A percentile compares a stretch with the other conserved stretches of the same genome.
Evolutionary conservation across 2,329 filamentous ascomycete genomes (phyloP).

Genomic region (Curvularia eragrostidis): DNA sequence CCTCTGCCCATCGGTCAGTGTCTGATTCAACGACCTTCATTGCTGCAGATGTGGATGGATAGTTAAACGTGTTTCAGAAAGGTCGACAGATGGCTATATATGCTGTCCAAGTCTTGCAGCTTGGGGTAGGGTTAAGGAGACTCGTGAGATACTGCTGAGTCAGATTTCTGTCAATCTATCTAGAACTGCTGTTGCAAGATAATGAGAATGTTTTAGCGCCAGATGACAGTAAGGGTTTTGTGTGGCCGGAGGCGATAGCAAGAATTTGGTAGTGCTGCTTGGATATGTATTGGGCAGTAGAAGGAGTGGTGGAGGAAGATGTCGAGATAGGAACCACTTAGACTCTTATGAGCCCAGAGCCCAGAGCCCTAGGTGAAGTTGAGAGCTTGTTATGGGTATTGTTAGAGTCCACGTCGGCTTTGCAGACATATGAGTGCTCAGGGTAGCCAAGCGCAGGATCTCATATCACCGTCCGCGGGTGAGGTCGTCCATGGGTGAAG

Average conservation of each 20-base stretch:
- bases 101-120: too few species aligned
- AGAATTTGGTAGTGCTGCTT: background rate
- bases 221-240: too few species aligned
- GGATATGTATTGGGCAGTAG: background rate
- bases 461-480: background rate
- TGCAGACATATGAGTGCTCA: too few species aligned
- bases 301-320: too few species aligned
- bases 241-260: too few species aligned
- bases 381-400: too few species aligned
- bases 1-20: constrained; percentile 44
- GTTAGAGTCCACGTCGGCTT: too few species aligned
- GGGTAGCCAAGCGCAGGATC: background rate
- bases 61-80: background rate
- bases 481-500: background rate
- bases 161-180: too few species aligned
- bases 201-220: background rate
- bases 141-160: too few species aligned
- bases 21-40: constrained; percentile 50
- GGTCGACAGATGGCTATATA: too few species aligned
- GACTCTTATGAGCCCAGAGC: background rate
- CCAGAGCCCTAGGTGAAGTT: background rate
- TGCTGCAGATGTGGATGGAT: constrained; percentile 8
- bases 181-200: background rate
- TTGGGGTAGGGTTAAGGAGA: too few species aligned
- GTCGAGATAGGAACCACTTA: too few species aligned